Percentiles rank a stretch among this genome's conserved stretches.
These are phyloP conservation scores for Aphanomyces invadans DNA, from an alignment of 352 stramenopile genomes.

Conservation along the genomic window DNA sequence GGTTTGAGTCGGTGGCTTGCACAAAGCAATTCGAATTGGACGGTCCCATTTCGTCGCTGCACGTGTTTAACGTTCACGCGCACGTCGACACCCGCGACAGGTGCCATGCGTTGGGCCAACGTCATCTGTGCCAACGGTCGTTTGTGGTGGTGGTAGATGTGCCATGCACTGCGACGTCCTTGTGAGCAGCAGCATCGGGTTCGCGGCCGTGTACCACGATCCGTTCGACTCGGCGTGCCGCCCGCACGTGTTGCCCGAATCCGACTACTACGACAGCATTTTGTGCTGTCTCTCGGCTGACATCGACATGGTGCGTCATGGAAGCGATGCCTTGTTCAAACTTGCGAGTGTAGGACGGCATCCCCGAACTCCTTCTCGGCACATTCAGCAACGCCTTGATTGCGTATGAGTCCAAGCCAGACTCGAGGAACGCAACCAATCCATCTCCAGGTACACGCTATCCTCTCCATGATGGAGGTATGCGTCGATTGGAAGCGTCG, in stretches of 20 bases:
- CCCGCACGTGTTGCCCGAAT: not conserved
- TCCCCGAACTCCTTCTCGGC: not conserved
- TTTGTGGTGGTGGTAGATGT: not conserved
- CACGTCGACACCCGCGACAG: not conserved
- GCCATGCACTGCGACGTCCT: not conserved
- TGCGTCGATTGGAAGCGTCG: too few relatives aligned
- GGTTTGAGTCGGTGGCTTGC: not conserved
- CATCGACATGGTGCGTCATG: slow-evolving; percentile 17
- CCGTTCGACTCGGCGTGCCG: not conserved
- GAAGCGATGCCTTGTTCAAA: too few relatives aligned
- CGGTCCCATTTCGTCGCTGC: slow-evolving; percentile 1
- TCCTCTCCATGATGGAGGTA: too few relatives aligned
- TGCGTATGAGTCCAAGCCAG: slow-evolving; percentile 4
- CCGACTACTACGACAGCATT: slow-evolving; percentile 19
- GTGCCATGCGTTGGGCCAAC: not conserved
- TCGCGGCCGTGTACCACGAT: slow-evolving; percentile 7
- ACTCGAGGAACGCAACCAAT: too few relatives aligned
- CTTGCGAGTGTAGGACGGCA: slow-evolving; percentile 20
- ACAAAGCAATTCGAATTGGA: slow-evolving; percentile 15
- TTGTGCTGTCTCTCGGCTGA: slow-evolving; percentile 14
- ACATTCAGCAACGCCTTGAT: slow-evolving; percentile 19
- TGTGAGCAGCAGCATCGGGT: slow-evolving; percentile 17
- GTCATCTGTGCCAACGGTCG: too few relatives aligned
- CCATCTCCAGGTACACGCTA: too few relatives aligned
- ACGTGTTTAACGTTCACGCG: slow-evolving; percentile 9